Base-by-base conservation (phyloP, 2,329 filamentous ascomycete genomes). In the Diaporthe sp. region DNA sequence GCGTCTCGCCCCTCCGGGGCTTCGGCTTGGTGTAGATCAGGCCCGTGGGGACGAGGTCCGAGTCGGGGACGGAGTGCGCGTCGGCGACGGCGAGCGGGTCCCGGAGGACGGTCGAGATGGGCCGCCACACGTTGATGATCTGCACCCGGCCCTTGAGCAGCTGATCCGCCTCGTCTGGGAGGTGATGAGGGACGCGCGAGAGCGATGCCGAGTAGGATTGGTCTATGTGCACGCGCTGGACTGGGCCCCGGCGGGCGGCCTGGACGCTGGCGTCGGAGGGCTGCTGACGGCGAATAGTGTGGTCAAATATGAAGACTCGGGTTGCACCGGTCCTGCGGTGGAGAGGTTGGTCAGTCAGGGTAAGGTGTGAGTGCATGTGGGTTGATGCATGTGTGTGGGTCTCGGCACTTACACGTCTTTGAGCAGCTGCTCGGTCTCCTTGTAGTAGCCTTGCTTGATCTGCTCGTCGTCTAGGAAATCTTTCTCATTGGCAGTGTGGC, bases 231-330 rank as follows among this genome's bases (percentile, higher is more conserved):
- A 87, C 87, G 25, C 86, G 83, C 71, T 86, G 84, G 8, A 88
- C 85, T 0, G 87, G 87, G 0, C 86, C 85, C 37, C 44, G 22
- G 62, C 44, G 62, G 19, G 62, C 28, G 28, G 44, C 28, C 25
- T 49, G 44, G 44, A 19, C 28, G 19, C 10, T 49, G 90, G 88
- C 82, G 94, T 90, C 79, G 84, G 62, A 87, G 88, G 79, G 82
- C 89, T 91, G 83, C 0, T 84, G 84, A 61, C 83, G 82, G 55
- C 94, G 91, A 78, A 95, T 91, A 8, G 93, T 73, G 49, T 75
- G 68, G 49, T 75, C 68, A 9, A 75, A 75, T 19, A 75, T 46
- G 31, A 72, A 42, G 44, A 75, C 39, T 3, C 68, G 68, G 4
- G 73, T 34, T 25, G 73, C 73, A 0, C 65, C 65, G 4, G 65